Percentiles rank a stretch among this genome's conserved stretches.
phyloP scores from a whole-genome alignment of 805 yeast species.

The Nakazawaea molendinolei region DNA sequence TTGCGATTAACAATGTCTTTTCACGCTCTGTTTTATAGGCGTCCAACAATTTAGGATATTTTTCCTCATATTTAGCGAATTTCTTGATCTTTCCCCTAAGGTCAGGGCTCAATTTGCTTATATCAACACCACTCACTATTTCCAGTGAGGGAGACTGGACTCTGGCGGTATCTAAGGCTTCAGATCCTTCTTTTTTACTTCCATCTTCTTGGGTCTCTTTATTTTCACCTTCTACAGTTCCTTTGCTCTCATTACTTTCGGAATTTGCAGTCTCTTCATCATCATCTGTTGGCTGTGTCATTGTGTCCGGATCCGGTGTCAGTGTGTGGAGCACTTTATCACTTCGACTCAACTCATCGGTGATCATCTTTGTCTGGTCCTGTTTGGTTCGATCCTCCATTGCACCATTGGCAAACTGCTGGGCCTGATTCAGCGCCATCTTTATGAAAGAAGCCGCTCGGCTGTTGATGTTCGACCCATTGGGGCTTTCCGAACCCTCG shows the following conservation, averaged over 20 bases:
- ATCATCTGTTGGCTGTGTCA: conserved; percentile 43
- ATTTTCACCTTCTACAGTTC: no score
- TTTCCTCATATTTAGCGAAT: conserved; percentile 81
- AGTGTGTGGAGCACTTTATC: conserved; percentile 27
- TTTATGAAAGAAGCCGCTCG: conserved; percentile 11
- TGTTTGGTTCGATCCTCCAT: neutral
- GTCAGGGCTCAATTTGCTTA: conserved; percentile 47
- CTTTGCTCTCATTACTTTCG: no score
- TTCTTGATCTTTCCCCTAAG: conserved; percentile 61
- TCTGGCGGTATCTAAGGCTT: conserved; percentile 4
- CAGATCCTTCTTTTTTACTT: no score
- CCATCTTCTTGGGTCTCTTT: no score
- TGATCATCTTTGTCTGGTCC: conserved; percentile 4
- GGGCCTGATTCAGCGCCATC: conserved; percentile 13
- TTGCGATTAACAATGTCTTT: conserved; percentile 48
- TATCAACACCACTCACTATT: conserved; percentile 23
- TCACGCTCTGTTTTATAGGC: conserved; percentile 82
- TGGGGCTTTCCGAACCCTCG: conserved; percentile 10
- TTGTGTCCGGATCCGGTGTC: conserved; percentile 41
- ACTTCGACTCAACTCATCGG: conserved; percentile 20
- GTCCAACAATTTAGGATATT: conserved; percentile 76
- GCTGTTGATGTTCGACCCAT: conserved; percentile 15
- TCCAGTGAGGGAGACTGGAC: conserved; percentile 12
- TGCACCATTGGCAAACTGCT: conserved; percentile 10
- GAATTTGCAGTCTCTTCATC: conserved; percentile 13